Evolutionary conservation across 768 basidiomycete genomes (phyloP).

Genomic region (Rickenella mellea): DNA sequence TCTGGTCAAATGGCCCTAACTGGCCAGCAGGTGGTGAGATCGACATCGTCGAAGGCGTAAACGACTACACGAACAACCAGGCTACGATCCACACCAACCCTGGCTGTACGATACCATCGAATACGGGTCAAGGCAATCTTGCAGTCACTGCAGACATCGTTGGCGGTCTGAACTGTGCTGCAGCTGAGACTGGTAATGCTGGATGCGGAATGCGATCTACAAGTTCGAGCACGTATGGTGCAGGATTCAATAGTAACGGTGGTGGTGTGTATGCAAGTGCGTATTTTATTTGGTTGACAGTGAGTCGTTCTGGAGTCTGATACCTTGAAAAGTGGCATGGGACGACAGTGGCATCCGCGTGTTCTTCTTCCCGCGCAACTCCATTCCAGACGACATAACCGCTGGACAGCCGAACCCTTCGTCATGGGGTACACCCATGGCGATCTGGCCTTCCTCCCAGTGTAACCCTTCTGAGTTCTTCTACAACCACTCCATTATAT

Average conservation of each 20-base stretch:
- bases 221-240: conserved; percentile 62
- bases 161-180: conserved; percentile 64
- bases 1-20: conserved; percentile 46
- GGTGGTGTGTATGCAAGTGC: conserved; percentile 88
- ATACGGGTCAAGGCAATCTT: conserved; percentile 32
- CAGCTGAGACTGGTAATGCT: conserved; percentile 56
- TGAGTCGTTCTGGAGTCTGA: conserved; percentile 7
- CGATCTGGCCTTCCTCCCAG: conserved; percentile 62
- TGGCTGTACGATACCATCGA: conserved; percentile 55
- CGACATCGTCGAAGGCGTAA: conserved; percentile 78
- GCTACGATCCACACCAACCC: conserved; percentile 71
- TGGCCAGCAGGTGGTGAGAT: conserved; percentile 71
- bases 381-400: conserved; percentile 70
- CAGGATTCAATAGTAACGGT: conserved; percentile 72
- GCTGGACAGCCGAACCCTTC: conserved; percentile 66
- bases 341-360: conserved; percentile 64
- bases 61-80: conserved; percentile 74
- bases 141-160: conserved; percentile 57
- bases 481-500: conserved; percentile 64
- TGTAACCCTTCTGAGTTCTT: conserved; percentile 80
- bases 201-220: conserved; percentile 74
- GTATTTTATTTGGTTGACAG: conserved; percentile 20
- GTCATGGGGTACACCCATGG: conserved; percentile 70
- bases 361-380: conserved; percentile 71
- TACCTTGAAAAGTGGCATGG: conserved; percentile 54